phyloP scores from a whole-genome alignment of 176 grass and related monocot genomes.

The bread wheat (Triticum aestivum) region DNA sequence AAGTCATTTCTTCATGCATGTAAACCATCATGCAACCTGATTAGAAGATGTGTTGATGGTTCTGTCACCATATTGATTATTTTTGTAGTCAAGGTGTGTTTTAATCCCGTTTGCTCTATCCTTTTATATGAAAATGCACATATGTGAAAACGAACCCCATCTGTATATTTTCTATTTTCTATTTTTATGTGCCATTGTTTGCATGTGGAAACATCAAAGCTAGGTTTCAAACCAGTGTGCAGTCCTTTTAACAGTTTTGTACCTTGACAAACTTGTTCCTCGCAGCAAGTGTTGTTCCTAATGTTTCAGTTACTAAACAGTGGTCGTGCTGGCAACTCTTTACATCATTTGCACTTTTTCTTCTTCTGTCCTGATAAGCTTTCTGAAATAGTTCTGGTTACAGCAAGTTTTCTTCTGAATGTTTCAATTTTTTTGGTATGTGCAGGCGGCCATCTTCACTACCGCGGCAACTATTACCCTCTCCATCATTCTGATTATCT shows the following conservation, averaged over 20 bases:
- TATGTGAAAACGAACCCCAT: neutral
- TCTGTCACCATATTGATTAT: neutral
- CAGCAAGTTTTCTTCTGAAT: neutral
- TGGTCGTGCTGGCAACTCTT: neutral
- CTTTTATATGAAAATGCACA: neutral
- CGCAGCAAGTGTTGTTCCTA: too few relatives aligned
- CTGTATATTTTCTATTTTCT: neutral
- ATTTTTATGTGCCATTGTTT: neutral
- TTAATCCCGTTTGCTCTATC: neutral
- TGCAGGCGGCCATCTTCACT: constrained; percentile 46
- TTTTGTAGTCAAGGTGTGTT: neutral
- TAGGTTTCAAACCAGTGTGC: neutral
- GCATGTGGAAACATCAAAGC: neutral
- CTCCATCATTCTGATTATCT: constrained; percentile 29
- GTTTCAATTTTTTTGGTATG: neutral
- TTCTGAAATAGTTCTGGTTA: neutral
- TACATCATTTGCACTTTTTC: neutral
- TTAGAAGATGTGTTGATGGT: neutral
- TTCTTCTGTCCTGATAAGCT: neutral
- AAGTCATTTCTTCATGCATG: constrained; percentile 1
- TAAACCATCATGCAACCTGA: neutral
- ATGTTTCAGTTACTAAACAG: neutral
- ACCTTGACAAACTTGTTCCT: neutral
- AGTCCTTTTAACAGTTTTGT: neutral
- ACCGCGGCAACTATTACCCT: constrained; percentile 4